Evolutionary conservation across 106 monocot species (phyloP).

Genomic region (Allium cepa): DNA sequence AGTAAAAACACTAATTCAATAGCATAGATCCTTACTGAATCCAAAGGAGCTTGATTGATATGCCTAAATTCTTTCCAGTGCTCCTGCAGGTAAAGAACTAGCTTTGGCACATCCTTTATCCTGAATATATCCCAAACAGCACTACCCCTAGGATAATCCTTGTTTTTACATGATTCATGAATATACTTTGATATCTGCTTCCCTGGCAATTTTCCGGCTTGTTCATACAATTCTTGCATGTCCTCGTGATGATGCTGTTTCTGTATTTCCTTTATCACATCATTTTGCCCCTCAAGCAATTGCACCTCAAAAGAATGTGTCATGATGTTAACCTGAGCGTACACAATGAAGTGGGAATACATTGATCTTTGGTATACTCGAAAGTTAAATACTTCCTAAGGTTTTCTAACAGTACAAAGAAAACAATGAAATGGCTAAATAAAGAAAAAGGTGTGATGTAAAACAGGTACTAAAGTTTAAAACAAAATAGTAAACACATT

Average conservation of each 20-base stretch:
- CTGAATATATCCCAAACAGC: conserved; percentile 56
- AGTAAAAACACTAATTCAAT: no score
- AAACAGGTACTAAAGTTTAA: neutral
- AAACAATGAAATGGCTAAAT: no score
- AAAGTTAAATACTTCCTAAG: neutral
- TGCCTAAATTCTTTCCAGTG: conserved; percentile 40
- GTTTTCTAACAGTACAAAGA: neutral
- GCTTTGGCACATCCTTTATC: conserved; percentile 32
- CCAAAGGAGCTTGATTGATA: conserved; percentile 26
- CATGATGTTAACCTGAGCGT: conserved; percentile 26
- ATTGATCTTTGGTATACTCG: neutral
- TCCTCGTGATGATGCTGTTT: conserved; percentile 24
- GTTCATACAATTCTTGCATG: conserved; percentile 14
- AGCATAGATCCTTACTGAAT: conserved; percentile 22
- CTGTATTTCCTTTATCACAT: conserved; percentile 19
- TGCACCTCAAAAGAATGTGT: conserved; percentile 29
- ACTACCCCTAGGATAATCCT: conserved; percentile 16
- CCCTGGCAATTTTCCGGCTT: neutral
- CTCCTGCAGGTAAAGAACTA: conserved; percentile 23
- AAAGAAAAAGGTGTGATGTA: neutral
- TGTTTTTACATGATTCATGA: neutral
- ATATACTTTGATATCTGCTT: neutral
- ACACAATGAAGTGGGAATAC: neutral
- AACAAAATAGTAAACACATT: neutral
- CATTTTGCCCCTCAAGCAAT: conserved; percentile 15